Base-by-base conservation (phyloP, 345 rosid genomes). In the Moricandia arvensis region DNA sequence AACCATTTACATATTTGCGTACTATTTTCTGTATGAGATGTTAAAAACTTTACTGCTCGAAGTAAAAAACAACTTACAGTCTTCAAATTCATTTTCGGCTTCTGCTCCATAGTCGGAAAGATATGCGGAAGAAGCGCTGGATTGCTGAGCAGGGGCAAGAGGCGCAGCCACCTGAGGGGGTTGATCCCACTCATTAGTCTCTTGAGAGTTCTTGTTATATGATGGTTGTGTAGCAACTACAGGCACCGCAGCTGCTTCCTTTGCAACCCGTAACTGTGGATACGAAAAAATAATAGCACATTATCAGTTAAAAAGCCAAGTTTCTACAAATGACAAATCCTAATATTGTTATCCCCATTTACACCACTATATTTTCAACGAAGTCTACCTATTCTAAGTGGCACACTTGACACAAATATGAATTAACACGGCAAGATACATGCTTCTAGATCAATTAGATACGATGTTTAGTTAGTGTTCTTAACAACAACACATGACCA, bases 141-240 rank as follows among this genome's bases (percentile, higher is more conserved):
- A 67, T 31, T 80, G 82, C 72, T 75, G 82, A 47, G 17, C 49
- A 61, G 74, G 53, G 66, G 86, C 90, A 82, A 79, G 88, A 72
- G 75, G 75, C 41, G 80, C 10, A 31, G 89, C 78, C 67, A 63
- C 66, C 79, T 86, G 96, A 79, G 87, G 96, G 63, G 74, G 75
- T 49, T 81, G 75, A 69, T 83, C 84, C 97, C 96, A 88, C 24
- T 92, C 97, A 16, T 96, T 88, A 35, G 79, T 31, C 72, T 80
- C 72, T 37, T 87, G 87, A 26, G 83, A 76, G 69, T 51, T 82
- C 69, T 65, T 83, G 77, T 54, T 85, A 43, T 75, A 65, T 18
- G 96, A 61, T 63, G 88, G 80, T 72, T 88, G 96, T 62, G 86
- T 59, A 61, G 84, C 62, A 74, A 75, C 86, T 9, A 86, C 75